These are phyloP conservation scores for Phyllachora maydis DNA, from an alignment of 2,329 filamentous ascomycete species.

Conservation along the genomic window DNA sequence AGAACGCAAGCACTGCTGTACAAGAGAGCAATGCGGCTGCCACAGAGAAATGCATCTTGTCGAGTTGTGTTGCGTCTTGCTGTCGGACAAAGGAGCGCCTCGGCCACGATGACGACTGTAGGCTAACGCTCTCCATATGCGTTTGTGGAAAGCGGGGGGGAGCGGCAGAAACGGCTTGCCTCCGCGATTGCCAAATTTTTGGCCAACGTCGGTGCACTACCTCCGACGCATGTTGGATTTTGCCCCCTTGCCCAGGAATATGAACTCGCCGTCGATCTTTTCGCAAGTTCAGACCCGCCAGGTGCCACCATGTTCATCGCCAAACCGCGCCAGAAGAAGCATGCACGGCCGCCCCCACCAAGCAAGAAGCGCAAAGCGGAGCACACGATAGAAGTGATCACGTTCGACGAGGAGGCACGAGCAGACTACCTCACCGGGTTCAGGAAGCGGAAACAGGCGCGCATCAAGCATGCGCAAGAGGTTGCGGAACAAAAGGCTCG, in stretches of 20 bases:
- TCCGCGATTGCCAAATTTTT: no score
- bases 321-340: slow-evolving; percentile 36
- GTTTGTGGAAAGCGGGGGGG: no score
- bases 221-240: no score
- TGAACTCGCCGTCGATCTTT: slow-evolving; percentile 2
- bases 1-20: slow-evolving; percentile 46
- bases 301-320: slow-evolving; percentile 22
- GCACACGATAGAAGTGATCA: slow-evolving; percentile 53
- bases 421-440: slow-evolving; percentile 87
- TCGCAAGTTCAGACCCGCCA: slow-evolving; percentile 3
- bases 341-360: slow-evolving; percentile 30
- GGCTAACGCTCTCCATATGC: no score
- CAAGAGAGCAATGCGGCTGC: slow-evolving; percentile 25
- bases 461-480: slow-evolving; percentile 70
- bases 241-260: not conserved
- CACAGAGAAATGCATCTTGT: slow-evolving; percentile 31
- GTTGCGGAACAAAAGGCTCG: slow-evolving; percentile 56
- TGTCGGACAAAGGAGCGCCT: no score
- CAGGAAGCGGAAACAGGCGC: slow-evolving; percentile 80
- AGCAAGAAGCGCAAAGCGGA: slow-evolving; percentile 46
- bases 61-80: no score
- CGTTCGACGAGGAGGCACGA: slow-evolving; percentile 62
- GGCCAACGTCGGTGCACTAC: no score
- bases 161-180: no score
- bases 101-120: no score